Percentiles rank a stretch among this genome's conserved stretches.
Evolutionary conservation across 768 basidiomycete species (phyloP).

Genomic region (Boletus tylopilopsis): DNA sequence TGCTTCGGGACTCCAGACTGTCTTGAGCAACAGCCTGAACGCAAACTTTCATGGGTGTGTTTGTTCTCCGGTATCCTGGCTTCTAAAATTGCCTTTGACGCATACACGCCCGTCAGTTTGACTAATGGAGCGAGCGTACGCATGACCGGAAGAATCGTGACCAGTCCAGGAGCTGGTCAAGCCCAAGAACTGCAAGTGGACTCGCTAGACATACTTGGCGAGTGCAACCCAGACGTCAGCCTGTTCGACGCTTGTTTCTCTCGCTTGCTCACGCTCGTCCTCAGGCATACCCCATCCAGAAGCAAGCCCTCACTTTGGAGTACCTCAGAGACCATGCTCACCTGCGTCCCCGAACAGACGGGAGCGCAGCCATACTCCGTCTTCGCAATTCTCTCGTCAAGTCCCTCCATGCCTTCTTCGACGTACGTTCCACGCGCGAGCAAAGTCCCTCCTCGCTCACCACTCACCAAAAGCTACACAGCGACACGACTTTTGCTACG

Average conservation of each 20-base stretch:
- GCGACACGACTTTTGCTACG: conserved; percentile 74
- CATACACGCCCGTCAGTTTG: conserved; percentile 32
- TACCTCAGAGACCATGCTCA: conserved; percentile 85
- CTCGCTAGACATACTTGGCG: conserved; percentile 48
- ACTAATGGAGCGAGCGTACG: conserved; percentile 55
- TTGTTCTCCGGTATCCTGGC: not conserved
- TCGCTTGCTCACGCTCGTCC: conserved; percentile 3
- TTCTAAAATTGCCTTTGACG: not conserved
- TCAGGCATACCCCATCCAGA: conserved; percentile 89
- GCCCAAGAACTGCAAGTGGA: conserved; percentile 49
- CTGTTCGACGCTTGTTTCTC: not conserved
- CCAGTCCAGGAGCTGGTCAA: conserved; percentile 50
- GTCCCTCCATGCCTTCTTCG: conserved; percentile 64
- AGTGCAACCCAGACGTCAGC: conserved; percentile 54
- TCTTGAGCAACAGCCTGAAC: conserved; percentile 42
- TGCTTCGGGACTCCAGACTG: conserved; percentile 69
- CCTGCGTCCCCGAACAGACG: conserved; percentile 77
- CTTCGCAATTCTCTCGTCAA: conserved; percentile 57
- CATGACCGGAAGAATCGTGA: conserved; percentile 42
- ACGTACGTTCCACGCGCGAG: conserved; percentile 43
- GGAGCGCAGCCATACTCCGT: conserved; percentile 70
- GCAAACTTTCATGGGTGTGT: conserved; percentile 19
- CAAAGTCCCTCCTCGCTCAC: not conserved
- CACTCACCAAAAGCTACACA: conserved; percentile 32
- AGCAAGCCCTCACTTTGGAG: conserved; percentile 73